These are phyloP conservation scores for Mrakia blollopis DNA, from an alignment of 768 basidiomycete species.

Conservation along the genomic window DNA sequence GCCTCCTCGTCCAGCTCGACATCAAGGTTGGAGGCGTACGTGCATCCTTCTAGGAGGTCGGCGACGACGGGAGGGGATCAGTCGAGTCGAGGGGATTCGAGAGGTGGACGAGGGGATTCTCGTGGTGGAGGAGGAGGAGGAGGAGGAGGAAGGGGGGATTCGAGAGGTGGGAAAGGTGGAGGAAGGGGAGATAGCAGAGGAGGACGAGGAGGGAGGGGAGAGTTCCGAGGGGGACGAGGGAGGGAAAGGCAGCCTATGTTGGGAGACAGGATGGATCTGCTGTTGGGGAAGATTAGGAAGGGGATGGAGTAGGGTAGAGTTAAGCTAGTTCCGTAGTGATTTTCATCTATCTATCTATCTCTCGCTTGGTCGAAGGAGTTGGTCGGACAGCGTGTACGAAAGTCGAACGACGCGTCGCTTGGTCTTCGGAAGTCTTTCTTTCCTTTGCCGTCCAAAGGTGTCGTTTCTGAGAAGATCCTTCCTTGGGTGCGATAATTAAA, in stretches of 20 bases:
- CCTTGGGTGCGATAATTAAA: no score
- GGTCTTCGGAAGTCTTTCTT: no score
- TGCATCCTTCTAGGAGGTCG: slow-evolving; percentile 8
- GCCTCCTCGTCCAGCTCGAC: background rate
- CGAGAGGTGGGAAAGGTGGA: slow-evolving; percentile 1
- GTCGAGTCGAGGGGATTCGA: background rate
- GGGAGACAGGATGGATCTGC: slow-evolving; percentile 28
- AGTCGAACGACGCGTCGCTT: no score
- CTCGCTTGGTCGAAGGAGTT: no score
- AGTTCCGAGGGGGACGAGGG: slow-evolving; percentile 3
- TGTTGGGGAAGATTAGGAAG: slow-evolving; percentile 32
- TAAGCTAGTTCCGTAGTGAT: no score
- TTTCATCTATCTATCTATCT: no score
- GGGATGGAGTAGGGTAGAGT: slow-evolving; percentile 5
- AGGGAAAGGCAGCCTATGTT: slow-evolving; percentile 25
- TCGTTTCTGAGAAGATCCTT: no score
- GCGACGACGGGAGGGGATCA: background rate
- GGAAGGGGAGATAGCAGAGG: background rate
- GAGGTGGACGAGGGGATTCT: background rate
- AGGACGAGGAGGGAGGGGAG: slow-evolving; percentile 9
- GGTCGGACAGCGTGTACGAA: no score
- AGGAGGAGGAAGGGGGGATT: slow-evolving; percentile 6
- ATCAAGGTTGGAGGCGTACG: background rate
- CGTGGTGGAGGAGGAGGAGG: background rate
- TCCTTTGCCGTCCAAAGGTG: no score